phyloP scores from a whole-genome alignment of 2,329 filamentous ascomycete species.

The Fusarium sp. region DNA sequence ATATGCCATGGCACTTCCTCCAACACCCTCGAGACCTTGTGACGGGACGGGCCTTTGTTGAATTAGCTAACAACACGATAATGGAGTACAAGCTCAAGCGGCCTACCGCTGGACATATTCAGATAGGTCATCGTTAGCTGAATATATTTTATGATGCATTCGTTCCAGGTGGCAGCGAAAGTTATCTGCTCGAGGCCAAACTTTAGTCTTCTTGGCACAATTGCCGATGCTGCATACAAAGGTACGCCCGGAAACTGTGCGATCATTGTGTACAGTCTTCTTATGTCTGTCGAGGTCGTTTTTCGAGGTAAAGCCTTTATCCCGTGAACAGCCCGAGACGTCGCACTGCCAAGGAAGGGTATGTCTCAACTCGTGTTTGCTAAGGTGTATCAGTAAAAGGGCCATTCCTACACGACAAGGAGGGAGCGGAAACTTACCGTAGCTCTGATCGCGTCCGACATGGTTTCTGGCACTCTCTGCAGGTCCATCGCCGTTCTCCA shows the following conservation, averaged over 20 bases:
- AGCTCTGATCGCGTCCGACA: slow-evolving; percentile 67
- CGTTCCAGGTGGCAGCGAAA: slow-evolving; percentile 82
- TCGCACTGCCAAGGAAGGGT: slow-evolving; percentile 74
- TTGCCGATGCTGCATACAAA: slow-evolving; percentile 46
- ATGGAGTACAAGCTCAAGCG: not conserved
- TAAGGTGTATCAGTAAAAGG: slow-evolving; percentile 53
- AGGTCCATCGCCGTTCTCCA: slow-evolving; percentile 47
- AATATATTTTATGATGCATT: slow-evolving; percentile 66
- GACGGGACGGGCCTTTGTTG: slow-evolving; percentile 22
- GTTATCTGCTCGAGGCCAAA: slow-evolving; percentile 87
- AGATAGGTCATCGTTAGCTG: slow-evolving; percentile 55
- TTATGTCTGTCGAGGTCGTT: slow-evolving; percentile 88
- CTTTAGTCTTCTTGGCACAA: slow-evolving; percentile 61
- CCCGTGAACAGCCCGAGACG: slow-evolving; percentile 66
- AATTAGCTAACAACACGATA: slow-evolving; percentile 5
- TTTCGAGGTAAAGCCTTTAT: slow-evolving; percentile 78
- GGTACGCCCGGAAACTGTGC: slow-evolving; percentile 41
- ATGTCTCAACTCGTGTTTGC: slow-evolving; percentile 81
- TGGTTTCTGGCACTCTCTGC: slow-evolving; percentile 55
- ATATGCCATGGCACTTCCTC: slow-evolving; percentile 45
- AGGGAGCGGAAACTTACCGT: slow-evolving; percentile 56
- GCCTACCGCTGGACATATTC: slow-evolving; percentile 49
- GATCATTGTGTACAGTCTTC: slow-evolving; percentile 75
- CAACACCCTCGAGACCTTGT: slow-evolving; percentile 47
- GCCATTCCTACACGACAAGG: not conserved